phyloP scores from a whole-genome alignment of 1,139 yeast genomes.

The Kodamaea plutei region DNA sequence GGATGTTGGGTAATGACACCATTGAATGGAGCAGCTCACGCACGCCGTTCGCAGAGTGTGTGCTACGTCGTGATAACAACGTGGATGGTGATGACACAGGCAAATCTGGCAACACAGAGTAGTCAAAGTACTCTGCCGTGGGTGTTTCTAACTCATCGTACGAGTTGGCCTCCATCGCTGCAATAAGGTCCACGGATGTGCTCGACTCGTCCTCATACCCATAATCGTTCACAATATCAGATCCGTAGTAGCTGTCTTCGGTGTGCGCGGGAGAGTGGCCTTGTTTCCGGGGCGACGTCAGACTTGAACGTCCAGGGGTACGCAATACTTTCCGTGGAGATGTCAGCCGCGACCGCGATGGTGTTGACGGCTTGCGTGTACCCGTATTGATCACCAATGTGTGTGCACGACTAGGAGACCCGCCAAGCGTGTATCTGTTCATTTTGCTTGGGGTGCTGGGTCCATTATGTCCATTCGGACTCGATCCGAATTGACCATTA shows the following conservation, averaged over 20 bases:
- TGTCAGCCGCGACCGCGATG: constrained; percentile 2
- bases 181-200: constrained; percentile 5
- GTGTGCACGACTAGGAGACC: too few species aligned
- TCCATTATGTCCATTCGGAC: too few species aligned
- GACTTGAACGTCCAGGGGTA: constrained; percentile 1
- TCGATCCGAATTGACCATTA: too few species aligned
- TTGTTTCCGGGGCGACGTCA: constrained; percentile 5
- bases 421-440: too few species aligned
- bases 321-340: constrained; percentile 6
- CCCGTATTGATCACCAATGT: too few species aligned
- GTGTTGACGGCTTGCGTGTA: too few species aligned
- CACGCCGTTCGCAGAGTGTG: not conserved
- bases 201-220: constrained; percentile 8
- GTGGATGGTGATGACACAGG: constrained; percentile 18
- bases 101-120: constrained; percentile 40
- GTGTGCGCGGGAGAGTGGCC: constrained; percentile 4
- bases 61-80: constrained; percentile 6
- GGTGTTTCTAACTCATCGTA: constrained; percentile 22
- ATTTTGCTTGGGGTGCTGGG: too few species aligned
- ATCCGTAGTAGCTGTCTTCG: constrained; percentile 5
- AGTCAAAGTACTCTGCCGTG: constrained; percentile 33
- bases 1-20: constrained; percentile 8
- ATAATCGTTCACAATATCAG: constrained; percentile 6
- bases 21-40: constrained; percentile 1
- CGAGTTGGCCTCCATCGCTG: constrained; percentile 8